Conservation (phyloP, 192 early-diverging fungal species). For the Backusella circina region DNA sequence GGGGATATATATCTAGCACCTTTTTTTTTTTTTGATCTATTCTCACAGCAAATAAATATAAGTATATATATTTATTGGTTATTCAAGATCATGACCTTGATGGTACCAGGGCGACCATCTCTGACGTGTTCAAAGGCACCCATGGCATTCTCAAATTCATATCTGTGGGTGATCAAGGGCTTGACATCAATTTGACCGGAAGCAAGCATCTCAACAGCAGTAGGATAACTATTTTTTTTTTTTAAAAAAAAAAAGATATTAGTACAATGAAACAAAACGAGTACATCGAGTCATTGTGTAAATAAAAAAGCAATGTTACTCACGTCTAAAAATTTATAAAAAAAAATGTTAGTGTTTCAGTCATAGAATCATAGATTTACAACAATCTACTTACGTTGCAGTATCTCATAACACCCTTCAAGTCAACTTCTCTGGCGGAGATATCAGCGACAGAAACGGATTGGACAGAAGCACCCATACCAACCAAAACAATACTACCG, state of each 20-base stretch:
- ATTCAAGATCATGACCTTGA: constrained; percentile 37
- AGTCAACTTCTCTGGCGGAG: constrained; percentile 33
- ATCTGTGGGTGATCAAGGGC: constrained; percentile 39
- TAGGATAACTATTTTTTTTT: constrained; percentile 18
- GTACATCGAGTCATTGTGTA: background rate
- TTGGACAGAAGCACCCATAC: constrained; percentile 37
- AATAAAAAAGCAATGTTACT: background rate
- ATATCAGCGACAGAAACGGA: constrained; percentile 33
- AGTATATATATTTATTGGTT: background rate
- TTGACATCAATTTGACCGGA: constrained; percentile 37
- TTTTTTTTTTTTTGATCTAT: background rate
- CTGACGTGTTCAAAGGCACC: constrained; percentile 40
- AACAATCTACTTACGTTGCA: constrained; percentile 24
- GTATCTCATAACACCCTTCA: constrained; percentile 40
- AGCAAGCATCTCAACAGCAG: constrained; percentile 33
- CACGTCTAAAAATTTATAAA: constrained; percentile 4
- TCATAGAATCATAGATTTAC: background rate
- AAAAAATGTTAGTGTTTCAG: background rate
- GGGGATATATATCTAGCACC: background rate
- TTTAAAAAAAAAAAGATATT: background rate
- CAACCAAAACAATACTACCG: constrained; percentile 38
- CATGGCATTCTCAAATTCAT: constrained; percentile 32
- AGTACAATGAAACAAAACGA: background rate
- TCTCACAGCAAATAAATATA: too few relatives aligned
- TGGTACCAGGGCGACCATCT: constrained; percentile 29